Percentiles rank a stretch among this genome's conserved stretches.
Evolutionary conservation across 2,329 filamentous ascomycete species (phyloP).

Genomic region (Fusarium tupiense): DNA sequence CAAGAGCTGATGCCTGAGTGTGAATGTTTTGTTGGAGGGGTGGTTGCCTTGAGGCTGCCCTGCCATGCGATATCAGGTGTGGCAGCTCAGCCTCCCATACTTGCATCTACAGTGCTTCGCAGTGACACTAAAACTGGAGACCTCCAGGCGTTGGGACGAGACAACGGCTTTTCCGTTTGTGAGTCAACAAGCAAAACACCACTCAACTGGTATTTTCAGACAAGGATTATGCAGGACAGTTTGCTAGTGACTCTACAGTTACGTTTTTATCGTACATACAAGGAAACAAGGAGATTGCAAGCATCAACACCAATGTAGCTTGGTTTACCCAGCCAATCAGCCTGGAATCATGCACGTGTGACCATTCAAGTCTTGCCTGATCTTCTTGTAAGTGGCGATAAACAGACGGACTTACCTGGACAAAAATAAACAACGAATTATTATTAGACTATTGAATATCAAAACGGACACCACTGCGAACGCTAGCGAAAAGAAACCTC

Average conservation of each 20-base stretch:
- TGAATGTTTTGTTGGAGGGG: not conserved
- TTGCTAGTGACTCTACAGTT: not conserved
- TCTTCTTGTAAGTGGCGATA: not conserved
- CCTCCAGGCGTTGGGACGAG: not conserved
- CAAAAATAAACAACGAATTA: not conserved
- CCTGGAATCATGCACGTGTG: not conserved
- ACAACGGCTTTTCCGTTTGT: not conserved
- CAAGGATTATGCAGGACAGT: not conserved
- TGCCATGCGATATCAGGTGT: conserved; percentile 8
- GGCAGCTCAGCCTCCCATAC: not conserved
- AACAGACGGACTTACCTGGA: not conserved
- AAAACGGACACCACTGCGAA: not conserved
- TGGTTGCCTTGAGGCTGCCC: conserved; percentile 37
- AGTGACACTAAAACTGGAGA: not conserved
- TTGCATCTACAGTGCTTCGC: not conserved
- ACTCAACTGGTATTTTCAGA: not conserved
- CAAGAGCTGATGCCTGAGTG: conserved; percentile 25
- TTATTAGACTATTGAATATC: not conserved
- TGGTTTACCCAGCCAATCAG: not conserved
- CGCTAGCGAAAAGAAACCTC: not conserved
- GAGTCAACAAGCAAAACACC: not conserved
- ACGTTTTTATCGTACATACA: not conserved
- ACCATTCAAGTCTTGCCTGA: not conserved
- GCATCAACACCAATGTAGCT: not conserved
- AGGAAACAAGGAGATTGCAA: not conserved